These are phyloP conservation scores for Spinellus fusiger DNA, from an alignment of 192 early-diverging fungal genomes.

Conservation along the genomic window DNA sequence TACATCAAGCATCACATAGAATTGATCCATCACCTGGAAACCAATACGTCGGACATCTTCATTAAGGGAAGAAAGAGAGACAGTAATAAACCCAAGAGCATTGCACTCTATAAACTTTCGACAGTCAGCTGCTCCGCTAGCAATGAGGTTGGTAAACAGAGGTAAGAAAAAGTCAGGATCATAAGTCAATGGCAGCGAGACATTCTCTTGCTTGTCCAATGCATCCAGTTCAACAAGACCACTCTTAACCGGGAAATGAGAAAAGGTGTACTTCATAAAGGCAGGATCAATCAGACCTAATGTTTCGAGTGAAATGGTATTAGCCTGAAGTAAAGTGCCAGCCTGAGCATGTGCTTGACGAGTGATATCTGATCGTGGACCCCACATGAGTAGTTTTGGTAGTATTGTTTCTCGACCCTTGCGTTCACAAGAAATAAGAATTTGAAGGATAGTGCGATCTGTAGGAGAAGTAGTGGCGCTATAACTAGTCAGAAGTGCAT, in stretches of 20 bases:
- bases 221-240: slow-evolving; percentile 15
- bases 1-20: slow-evolving; percentile 53
- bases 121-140: slow-evolving; percentile 47
- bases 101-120: slow-evolving; percentile 63
- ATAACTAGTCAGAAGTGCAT: slow-evolving; percentile 46
- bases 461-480: slow-evolving; percentile 44
- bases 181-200: slow-evolving; percentile 30
- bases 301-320: slow-evolving; percentile 47
- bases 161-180: slow-evolving; percentile 70
- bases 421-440: slow-evolving; percentile 53
- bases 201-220: not conserved
- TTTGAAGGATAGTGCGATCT: slow-evolving; percentile 51
- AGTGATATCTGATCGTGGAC: slow-evolving; percentile 38
- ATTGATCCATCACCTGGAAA: slow-evolving; percentile 62
- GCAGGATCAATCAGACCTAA: slow-evolving; percentile 55
- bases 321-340: slow-evolving; percentile 23
- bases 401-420: slow-evolving; percentile 54
- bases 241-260: slow-evolving; percentile 44
- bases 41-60: slow-evolving; percentile 51
- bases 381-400: slow-evolving; percentile 52
- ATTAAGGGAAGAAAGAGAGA: slow-evolving; percentile 50
- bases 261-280: slow-evolving; percentile 56
- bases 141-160: slow-evolving; percentile 51
- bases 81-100: slow-evolving; percentile 61
- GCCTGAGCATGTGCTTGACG: slow-evolving; percentile 31